These are phyloP conservation scores for Boletus hoseneyae DNA, from an alignment of 1,284 basidiomycete species.

Conservation along the genomic window DNA sequence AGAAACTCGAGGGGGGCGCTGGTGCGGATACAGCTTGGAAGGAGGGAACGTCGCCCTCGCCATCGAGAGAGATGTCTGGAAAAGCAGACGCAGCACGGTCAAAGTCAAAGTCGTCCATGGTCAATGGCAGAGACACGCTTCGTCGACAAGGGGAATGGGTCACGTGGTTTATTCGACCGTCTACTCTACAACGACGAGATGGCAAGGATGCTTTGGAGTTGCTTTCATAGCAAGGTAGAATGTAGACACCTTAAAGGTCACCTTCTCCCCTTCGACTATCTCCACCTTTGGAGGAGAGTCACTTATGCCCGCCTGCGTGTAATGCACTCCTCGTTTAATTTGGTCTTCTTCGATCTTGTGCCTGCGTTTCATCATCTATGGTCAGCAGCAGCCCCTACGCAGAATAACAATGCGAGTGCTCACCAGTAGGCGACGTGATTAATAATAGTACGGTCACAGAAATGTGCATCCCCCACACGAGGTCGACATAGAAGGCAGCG, in stretches of 20 bases:
- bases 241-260: neutral
- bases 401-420: neutral
- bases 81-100: slow-evolving; percentile 79
- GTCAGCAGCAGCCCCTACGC: neutral
- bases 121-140: too few relatives aligned
- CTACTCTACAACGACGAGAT: too few relatives aligned
- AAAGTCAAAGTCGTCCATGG: slow-evolving; percentile 60
- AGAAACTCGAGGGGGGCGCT: slow-evolving; percentile 44
- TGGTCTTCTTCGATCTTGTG: neutral
- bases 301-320: neutral
- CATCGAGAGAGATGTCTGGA: slow-evolving; percentile 79
- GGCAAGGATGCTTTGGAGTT: too few relatives aligned
- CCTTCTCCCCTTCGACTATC: neutral
- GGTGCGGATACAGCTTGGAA: slow-evolving; percentile 31
- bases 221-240: too few relatives aligned
- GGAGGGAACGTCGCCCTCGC: slow-evolving; percentile 52
- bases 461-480: neutral
- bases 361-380: neutral
- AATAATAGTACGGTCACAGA: fast-evolving
- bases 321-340: slow-evolving; percentile 1
- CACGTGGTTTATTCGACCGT: too few relatives aligned
- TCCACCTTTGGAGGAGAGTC: neutral
- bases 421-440: neutral
- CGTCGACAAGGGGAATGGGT: neutral
- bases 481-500: slow-evolving; percentile 7